Evolutionary conservation across 2,329 filamentous ascomycete species (phyloP), one percentile per base, ranked within the genome.

Genomic region (Akanthomyces uredinophilus): DNA sequence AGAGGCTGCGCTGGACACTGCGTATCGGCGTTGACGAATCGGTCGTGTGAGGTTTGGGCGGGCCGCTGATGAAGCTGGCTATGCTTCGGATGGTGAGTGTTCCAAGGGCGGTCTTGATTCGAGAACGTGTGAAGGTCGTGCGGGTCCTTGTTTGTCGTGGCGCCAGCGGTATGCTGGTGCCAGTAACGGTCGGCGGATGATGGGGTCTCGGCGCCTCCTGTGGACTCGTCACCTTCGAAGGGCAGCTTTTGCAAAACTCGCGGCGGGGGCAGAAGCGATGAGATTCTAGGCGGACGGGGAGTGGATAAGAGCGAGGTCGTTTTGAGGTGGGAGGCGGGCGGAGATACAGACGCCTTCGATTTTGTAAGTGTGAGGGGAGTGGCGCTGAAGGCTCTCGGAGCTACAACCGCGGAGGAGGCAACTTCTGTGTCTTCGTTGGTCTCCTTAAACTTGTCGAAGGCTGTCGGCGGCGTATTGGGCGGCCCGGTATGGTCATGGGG

Each of bases 221-320:
- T 4, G 37, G 14, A n/a, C 20, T 60, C 24, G 24, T 24, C 24
- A 24, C 35, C 47, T 35, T 52, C 24, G 37, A 35, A 18, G 29
- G 32, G 37, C 5, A 37, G 32, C 37, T 27, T 32, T 27, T 35
- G 47, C 13, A 52, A 27, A 22, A 10, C 24, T 27, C 51, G 51
- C 22, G 59, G 59, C 41, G 77, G 72, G 49, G 77, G 76, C n/a
- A 79, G 70, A 59, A 81, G 72, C 50, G 79, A 80, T 37, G 78
- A 79, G 29, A 73, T 75, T 64, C 77, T 76, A 53, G 77, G 76
- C 47, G 74, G 73, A 49, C 73, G 74, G 53, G 71, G 63, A 20
- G 70, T 69, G 46, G 73, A 61, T 50, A 69, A 69, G 47, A 67
- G 69, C 63, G 71, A 68, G 66, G 70, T 67, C 63, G 70, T 65